Evolutionary conservation across 2,329 filamentous ascomycete species (phyloP).

Genomic region (Westerdykella sp.): DNA sequence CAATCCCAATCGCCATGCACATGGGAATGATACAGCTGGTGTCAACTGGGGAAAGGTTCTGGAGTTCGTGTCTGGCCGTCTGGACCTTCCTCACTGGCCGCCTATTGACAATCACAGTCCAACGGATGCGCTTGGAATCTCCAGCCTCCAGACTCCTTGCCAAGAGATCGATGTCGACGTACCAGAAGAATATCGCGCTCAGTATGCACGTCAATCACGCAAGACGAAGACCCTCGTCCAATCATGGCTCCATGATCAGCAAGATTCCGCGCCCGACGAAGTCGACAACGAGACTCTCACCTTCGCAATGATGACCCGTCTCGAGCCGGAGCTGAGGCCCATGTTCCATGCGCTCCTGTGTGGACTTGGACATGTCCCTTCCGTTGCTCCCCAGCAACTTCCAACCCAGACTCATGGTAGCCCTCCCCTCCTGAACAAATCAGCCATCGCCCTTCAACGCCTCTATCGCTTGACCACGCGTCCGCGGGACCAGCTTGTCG

Average conservation of each 20-base stretch:
- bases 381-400: constrained; percentile 43
- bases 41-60: constrained; percentile 94
- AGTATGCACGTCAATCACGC: constrained; percentile 85
- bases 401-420: constrained; percentile 44
- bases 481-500: constrained; percentile 79
- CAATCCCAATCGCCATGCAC: constrained; percentile 22
- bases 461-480: constrained; percentile 68
- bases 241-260: constrained; percentile 78
- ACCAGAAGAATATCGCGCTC: constrained; percentile 84
- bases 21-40: constrained; percentile 55
- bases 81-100: constrained; percentile 82
- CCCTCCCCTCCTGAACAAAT: constrained; percentile 69
- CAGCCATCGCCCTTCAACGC: constrained; percentile 72
- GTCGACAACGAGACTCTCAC: constrained; percentile 90
- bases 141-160: constrained; percentile 52
- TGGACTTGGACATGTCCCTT: constrained; percentile 52
- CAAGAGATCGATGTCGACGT: constrained; percentile 89
- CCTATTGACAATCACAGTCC: constrained; percentile 56
- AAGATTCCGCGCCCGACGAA: constrained; percentile 73
- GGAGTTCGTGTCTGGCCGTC: constrained; percentile 82
- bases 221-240: constrained; percentile 91
- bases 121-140: constrained; percentile 55
- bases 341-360: constrained; percentile 76
- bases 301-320: constrained; percentile 87
- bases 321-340: constrained; percentile 68